These are phyloP conservation scores for Magnusiomyces sp. DNA, from an alignment of 1,139 yeast species.

Conservation along the genomic window DNA sequence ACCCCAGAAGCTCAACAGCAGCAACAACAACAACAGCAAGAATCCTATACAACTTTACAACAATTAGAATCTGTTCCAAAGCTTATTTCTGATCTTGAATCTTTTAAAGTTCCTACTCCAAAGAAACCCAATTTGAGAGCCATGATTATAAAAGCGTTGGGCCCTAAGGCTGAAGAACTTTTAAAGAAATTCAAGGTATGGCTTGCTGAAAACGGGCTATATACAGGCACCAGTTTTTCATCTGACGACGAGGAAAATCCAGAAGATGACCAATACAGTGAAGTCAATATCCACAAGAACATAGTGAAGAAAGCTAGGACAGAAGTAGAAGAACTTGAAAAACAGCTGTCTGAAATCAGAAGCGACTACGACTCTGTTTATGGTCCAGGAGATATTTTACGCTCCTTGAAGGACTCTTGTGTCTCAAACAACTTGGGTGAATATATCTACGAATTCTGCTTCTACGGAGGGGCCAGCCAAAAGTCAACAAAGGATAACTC, in stretches of 20 bases:
- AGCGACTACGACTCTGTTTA: conserved; percentile 26
- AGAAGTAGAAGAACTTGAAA: conserved; percentile 20
- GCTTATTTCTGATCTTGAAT: not conserved
- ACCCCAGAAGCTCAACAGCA: not conserved
- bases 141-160: too few relatives aligned
- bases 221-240: conserved; percentile 16
- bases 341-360: conserved; percentile 19
- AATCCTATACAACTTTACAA: not conserved
- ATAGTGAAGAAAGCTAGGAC: conserved; percentile 24
- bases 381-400: conserved; percentile 58
- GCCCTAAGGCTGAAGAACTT: not conserved
- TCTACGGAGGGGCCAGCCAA: conserved; percentile 52
- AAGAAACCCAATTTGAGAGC: too few relatives aligned
- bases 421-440: conserved; percentile 50
- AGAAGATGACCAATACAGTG: conserved; percentile 8
- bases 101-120: too few relatives aligned
- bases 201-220: conserved; percentile 23
- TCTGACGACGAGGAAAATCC: not conserved
- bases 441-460: conserved; percentile 58
- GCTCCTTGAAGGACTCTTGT: conserved; percentile 49
- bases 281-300: conserved; percentile 19
- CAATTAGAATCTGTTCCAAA: not conserved
- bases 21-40: not conserved
- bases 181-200: conserved; percentile 14
- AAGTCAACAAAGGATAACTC: conserved; percentile 39